Evolutionary conservation across 2,329 filamentous ascomycete species (phyloP).

Genomic region (Beauveria asiatica): DNA sequence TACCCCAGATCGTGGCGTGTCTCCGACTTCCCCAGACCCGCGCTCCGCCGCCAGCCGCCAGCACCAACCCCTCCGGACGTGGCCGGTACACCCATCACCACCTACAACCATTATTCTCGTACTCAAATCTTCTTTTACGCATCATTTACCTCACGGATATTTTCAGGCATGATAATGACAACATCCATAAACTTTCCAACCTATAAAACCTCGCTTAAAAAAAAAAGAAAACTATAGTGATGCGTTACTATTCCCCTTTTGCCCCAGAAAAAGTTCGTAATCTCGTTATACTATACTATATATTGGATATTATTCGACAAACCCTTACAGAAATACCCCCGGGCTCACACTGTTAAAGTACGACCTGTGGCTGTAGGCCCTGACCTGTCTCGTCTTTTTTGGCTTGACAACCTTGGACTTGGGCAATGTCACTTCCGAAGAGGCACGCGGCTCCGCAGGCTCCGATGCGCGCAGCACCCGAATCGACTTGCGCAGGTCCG

Average conservation of each 20-base stretch:
- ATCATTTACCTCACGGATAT: neutral
- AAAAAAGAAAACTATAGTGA: too few species aligned
- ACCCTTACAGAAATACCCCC: too few species aligned
- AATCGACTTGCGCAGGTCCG: conserved; percentile 29
- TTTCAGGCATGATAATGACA: neutral
- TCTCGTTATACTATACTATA: neutral
- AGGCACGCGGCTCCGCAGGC: neutral
- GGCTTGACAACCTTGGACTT: too few species aligned
- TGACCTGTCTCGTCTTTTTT: too few species aligned
- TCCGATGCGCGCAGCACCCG: conserved; percentile 23
- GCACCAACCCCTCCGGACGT: neutral
- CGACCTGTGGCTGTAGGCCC: too few species aligned
- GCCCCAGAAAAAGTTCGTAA: neutral
- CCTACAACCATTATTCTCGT: neutral
- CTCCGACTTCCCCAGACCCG: neutral
- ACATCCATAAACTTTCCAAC: neutral
- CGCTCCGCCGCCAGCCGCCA: conserved; percentile 1
- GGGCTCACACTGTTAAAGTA: too few species aligned
- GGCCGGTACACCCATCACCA: neutral
- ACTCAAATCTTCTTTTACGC: conserved; percentile 1
- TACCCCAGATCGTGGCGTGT: neutral
- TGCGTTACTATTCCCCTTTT: too few species aligned
- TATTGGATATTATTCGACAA: too few species aligned
- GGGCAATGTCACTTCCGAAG: too few species aligned
- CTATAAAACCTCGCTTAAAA: neutral